A percentile compares a stretch with the other conserved stretches of the same genome.
These are phyloP conservation scores for Rhipidocladum racemiflorum DNA, from an alignment of 176 grass and related monocot genomes.

Conservation along the genomic window DNA sequence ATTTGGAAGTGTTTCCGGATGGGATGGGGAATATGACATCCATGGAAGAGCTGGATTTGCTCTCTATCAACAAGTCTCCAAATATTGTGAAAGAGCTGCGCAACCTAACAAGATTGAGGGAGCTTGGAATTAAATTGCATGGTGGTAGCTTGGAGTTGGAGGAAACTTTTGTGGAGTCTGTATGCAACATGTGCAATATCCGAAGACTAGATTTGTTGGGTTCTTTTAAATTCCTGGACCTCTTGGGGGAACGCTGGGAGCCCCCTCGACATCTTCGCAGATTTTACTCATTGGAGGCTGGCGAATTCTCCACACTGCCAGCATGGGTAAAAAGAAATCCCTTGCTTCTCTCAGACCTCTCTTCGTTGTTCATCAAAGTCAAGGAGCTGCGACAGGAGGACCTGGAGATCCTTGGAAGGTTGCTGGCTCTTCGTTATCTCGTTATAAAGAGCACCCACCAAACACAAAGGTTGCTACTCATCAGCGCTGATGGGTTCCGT, in stretches of 20 bases:
- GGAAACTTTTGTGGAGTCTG: not conserved
- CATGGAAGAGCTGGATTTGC: not conserved
- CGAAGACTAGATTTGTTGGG: not conserved
- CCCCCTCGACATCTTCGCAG: too few relatives aligned
- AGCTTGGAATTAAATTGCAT: not conserved
- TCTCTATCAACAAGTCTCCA: not conserved
- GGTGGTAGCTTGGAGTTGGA: not conserved
- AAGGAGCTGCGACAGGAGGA: not conserved
- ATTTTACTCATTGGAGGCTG: too few relatives aligned
- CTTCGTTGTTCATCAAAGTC: accelerated
- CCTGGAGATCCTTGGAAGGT: not conserved
- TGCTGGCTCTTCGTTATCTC: not conserved
- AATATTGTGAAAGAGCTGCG: not conserved
- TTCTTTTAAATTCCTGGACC: too few relatives aligned
- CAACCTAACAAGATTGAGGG: not conserved
- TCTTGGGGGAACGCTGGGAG: too few relatives aligned
- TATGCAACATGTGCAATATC: not conserved
- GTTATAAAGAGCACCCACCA: too few relatives aligned
- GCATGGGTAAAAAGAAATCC: not conserved
- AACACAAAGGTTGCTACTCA: not conserved
- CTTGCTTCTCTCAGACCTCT: not conserved
- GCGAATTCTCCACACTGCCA: not conserved
- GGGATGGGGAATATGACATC: not conserved
- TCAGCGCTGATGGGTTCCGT: too few relatives aligned
- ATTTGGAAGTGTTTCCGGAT: not conserved